These are phyloP conservation scores for Triticum urartu DNA, from an alignment of 176 grass and related monocot species.

Conservation along the genomic window DNA sequence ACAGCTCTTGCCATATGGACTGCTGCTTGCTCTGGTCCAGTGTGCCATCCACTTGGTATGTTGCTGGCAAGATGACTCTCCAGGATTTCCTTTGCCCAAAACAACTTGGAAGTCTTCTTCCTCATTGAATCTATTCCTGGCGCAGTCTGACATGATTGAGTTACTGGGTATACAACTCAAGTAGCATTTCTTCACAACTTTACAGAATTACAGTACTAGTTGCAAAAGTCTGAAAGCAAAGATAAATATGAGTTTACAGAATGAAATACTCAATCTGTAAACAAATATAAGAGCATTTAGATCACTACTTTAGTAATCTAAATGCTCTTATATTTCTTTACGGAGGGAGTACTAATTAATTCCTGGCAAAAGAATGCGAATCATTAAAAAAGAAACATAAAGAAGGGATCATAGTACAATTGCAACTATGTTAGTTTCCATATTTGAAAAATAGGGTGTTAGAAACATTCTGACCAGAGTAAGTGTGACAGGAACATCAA, in stretches of 20 bases:
- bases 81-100: conserved; percentile 35
- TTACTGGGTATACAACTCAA: neutral
- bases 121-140: conserved; percentile 30
- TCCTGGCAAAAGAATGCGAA: neutral
- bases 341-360: neutral
- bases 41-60: conserved; percentile 56
- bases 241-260: neutral
- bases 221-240: conserved; percentile 16
- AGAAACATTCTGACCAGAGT: neutral
- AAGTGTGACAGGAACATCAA: neutral
- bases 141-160: conserved; percentile 39
- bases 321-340: too few relatives aligned
- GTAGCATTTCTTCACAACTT: neutral
- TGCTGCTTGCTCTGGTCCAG: conserved; percentile 56
- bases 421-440: neutral
- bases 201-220: neutral
- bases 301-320: too few relatives aligned
- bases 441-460: neutral
- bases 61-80: conserved; percentile 30
- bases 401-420: neutral
- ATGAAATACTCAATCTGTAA: neutral
- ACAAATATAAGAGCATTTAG: too few relatives aligned
- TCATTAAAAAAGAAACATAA: neutral
- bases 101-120: conserved; percentile 46
- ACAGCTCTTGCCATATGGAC: neutral